A percentile compares a stretch with the other conserved stretches of the same genome.
phyloP scores from a whole-genome alignment of 345 rosid species.

The Pseudoturritis turrita region DNA sequence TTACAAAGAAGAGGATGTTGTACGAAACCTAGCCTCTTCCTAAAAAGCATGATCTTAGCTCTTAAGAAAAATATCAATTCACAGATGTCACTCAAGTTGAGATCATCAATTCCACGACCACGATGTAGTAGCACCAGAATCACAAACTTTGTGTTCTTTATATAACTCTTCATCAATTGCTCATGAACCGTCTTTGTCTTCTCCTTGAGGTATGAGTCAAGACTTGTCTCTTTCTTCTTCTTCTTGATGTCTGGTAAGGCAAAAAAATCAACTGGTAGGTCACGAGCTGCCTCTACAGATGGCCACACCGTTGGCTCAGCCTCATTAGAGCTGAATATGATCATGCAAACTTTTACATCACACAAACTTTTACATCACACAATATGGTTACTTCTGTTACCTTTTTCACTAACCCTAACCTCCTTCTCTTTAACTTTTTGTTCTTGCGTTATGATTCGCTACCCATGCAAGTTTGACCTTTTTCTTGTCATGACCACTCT shows the following conservation, averaged over 20 bases:
- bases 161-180: background rate
- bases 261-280: background rate
- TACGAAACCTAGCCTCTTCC: background rate
- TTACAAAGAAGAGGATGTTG: background rate
- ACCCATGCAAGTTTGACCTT: no score
- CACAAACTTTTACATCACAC: no score
- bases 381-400: conserved; percentile 51
- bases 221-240: background rate
- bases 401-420: conserved; percentile 53
- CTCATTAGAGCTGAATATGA: conserved; percentile 39
- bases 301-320: conserved; percentile 53
- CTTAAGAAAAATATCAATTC: background rate
- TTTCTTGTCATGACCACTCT: no score
- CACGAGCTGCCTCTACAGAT: conserved; percentile 6
- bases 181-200: background rate
- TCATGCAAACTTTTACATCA: conserved; percentile 48
- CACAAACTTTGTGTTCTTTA: background rate
- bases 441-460: no score
- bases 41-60: background rate
- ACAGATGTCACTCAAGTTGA: background rate
- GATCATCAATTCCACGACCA: background rate
- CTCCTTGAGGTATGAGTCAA: conserved; percentile 18
- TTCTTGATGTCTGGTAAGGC: conserved; percentile 5
- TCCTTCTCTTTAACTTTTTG: no score
- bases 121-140: conserved; percentile 23